Evolutionary conservation across 1,284 basidiomycete species (phyloP).

Genomic region (Crucibulum parvulum): DNA sequence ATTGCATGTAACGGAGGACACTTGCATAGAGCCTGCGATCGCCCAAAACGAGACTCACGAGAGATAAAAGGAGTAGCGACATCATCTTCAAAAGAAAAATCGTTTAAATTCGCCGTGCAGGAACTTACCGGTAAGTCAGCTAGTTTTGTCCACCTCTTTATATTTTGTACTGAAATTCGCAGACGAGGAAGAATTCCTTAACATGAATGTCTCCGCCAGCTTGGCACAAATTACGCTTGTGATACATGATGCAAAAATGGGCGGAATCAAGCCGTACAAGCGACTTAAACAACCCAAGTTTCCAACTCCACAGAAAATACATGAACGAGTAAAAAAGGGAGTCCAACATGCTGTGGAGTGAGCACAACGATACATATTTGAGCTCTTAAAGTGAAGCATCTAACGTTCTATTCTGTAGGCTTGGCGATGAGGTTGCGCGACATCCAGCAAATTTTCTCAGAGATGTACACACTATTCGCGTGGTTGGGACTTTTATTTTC

Average conservation of each 20-base stretch:
- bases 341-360: neutral
- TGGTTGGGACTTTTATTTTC: no score
- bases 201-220: neutral
- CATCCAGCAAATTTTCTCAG: no score
- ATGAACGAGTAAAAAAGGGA: neutral
- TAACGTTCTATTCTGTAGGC: no score
- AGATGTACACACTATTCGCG: no score
- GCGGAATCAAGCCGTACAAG: neutral
- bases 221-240: neutral
- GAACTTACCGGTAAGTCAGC: neutral
- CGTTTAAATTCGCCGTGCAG: neutral
- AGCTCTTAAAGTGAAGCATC: neutral
- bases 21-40: neutral
- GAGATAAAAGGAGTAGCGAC: neutral
- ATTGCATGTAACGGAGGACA: neutral
- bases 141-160: neutral
- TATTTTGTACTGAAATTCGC: neutral
- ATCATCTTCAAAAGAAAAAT: neutral
- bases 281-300: neutral
- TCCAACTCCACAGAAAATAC: neutral
- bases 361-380: neutral
- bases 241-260: neutral
- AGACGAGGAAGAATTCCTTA: neutral
- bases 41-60: neutral
- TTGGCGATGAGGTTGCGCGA: no score